Conservation (phyloP, 148 eudicot species). For the Drosera capensis region DNA sequence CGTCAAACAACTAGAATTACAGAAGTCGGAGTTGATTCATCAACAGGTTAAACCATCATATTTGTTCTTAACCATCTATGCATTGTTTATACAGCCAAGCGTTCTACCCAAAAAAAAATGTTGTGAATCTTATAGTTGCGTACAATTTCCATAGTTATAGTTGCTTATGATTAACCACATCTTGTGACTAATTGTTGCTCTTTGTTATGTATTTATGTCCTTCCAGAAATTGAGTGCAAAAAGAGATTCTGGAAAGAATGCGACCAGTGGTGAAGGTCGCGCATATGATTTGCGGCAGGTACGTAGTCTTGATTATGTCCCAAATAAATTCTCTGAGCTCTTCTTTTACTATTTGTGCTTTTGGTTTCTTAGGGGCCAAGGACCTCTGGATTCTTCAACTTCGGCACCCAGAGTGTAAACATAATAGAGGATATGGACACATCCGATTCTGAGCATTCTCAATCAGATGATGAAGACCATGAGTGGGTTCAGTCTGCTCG, state of each 20-base stretch:
- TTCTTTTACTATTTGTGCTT: not conserved
- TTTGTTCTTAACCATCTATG: not conserved
- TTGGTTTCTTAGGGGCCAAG: slow-evolving; percentile 37
- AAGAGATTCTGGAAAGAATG: slow-evolving; percentile 11
- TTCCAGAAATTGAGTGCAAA: slow-evolving; percentile 10
- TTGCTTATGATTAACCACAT: no score
- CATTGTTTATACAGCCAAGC: not conserved
- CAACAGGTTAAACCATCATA: slow-evolving; percentile 31
- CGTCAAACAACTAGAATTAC: slow-evolving; percentile 60
- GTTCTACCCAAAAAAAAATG: no score
- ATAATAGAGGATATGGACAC: slow-evolving; percentile 78
- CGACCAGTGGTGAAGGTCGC: slow-evolving; percentile 16
- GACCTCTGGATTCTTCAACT: slow-evolving; percentile 32
- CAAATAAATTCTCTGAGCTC: not conserved
- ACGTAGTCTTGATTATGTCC: not conserved
- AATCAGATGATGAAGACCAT: slow-evolving; percentile 18
- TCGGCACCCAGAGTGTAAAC: slow-evolving; percentile 17
- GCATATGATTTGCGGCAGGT: slow-evolving; percentile 74
- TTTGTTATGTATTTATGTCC: not conserved
- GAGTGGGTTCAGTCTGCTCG: slow-evolving; percentile 28
- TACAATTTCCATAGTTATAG: no score
- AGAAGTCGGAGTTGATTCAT: slow-evolving; percentile 48
- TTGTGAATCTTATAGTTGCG: no score
- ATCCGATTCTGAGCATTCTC: slow-evolving; percentile 47
- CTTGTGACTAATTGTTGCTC: no score